Evolutionary conservation across 1,284 basidiomycete genomes (phyloP), one percentile per base, ranked within the genome.

Genomic region (Melampsora larici-populina): DNA sequence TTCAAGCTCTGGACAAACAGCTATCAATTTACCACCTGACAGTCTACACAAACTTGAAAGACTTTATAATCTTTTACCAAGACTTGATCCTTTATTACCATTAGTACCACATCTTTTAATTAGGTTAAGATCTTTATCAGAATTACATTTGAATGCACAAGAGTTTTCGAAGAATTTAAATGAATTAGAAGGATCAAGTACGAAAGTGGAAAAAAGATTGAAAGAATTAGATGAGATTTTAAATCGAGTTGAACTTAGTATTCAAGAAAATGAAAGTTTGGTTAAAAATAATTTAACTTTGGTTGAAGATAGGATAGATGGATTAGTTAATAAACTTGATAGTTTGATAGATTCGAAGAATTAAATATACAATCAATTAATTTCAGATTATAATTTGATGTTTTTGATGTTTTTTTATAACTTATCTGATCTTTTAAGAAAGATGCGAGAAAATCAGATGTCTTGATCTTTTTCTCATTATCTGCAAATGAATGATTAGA

Each of bases 81-180:
- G 94, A 0, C 87, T 99, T 0, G 90, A 91, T 24, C 93, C 94
- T 0, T 88, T 93, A 0, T 86, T 98, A 0, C 94, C 96, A 0
- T 90, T 97, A 78, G 89, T 97, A 13, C 93, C 94, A 0, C 91
- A 94, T 78, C 90, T 99, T n/a, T 88, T 99, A 26, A 89, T 89
- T 0, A 90, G 96, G 3, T 85, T 99, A 40, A 89, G 91, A 66
- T 94, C 93, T 13, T 87, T 99, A 11, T 89, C 92, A 1, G 84
- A 89, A 0, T 84, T 99, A 78, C 96, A 99, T 83, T 87, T 90
- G 0, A 90, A 91, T 63, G 92, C 95, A 0, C 87, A 90, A 0
- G 88, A 90, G 21, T 93, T 97, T 60, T 84, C 83, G 0, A 81
- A 81, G 2, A 82, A 82, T 79, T 87, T 94, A 75, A 87, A 86